Conservation (phyloP, 2,329 filamentous ascomycete genomes). For the Sporothrix pseudoabietina region DNA sequence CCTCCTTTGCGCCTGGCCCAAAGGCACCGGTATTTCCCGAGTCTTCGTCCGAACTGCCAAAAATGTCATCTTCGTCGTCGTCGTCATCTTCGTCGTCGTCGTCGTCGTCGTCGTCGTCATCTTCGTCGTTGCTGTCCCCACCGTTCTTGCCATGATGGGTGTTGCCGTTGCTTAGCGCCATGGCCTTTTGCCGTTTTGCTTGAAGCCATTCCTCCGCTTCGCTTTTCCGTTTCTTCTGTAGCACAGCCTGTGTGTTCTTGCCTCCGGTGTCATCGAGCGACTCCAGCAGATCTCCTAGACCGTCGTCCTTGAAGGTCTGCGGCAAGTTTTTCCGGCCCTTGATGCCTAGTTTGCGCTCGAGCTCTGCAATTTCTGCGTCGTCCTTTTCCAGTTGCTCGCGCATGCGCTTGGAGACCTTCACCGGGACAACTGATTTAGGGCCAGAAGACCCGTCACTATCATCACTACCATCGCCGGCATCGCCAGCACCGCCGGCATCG, state of each 20-base stretch:
- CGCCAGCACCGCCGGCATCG: no score
- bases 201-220: conserved; percentile 64
- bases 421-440: conserved; percentile 17
- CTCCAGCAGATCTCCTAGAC: conserved; percentile 72
- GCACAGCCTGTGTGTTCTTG: conserved; percentile 52
- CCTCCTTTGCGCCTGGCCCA: conserved; percentile 22
- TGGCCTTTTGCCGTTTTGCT: conserved; percentile 57
- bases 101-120: conserved; percentile 34
- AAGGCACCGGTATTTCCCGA: conserved; percentile 33
- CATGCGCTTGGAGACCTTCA: conserved; percentile 44
- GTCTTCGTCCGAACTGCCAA: conserved; percentile 32
- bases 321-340: conserved; percentile 74
- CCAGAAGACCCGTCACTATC: conserved; percentile 31
- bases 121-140: conserved; percentile 39
- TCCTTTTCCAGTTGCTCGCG: conserved; percentile 72
- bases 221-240: conserved; percentile 62
- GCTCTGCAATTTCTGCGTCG: conserved; percentile 81
- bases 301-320: conserved; percentile 77
- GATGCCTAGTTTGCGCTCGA: conserved; percentile 87
- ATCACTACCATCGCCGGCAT: conserved; percentile 26
- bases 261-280: conserved; percentile 49
- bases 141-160: conserved; percentile 37
- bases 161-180: conserved; percentile 36
- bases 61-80: conserved; percentile 36
- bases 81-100: conserved; percentile 39